Conservation (phyloP, 2,329 filamentous ascomycete species). For the Alternaria novae-zelandiae region DNA sequence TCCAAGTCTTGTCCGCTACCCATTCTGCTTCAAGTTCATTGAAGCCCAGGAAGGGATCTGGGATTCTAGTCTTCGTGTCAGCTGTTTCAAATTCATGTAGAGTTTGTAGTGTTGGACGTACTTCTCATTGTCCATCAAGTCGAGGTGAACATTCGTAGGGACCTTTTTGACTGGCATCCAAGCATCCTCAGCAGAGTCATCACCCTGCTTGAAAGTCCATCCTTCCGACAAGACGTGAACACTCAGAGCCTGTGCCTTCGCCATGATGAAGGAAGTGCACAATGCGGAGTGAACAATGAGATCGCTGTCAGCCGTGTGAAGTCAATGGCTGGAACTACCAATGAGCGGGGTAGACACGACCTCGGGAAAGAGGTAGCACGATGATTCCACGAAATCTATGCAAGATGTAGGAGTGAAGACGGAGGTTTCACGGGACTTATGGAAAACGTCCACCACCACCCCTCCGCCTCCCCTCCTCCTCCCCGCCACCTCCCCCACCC, state of each 20-base stretch:
- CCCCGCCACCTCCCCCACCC: too few species aligned
- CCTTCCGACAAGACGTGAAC: slow-evolving; percentile 46
- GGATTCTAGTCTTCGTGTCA: slow-evolving; percentile 47
- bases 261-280: slow-evolving; percentile 25
- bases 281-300: too few species aligned
- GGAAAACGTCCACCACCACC: too few species aligned
- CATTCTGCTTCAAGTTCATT: slow-evolving; percentile 59
- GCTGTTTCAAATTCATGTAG: background rate
- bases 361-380: too few species aligned
- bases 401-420: too few species aligned
- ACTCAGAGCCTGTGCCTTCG: slow-evolving; percentile 28
- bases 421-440: too few species aligned
- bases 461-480: too few species aligned
- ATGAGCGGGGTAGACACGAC: slow-evolving; percentile 10
- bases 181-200: slow-evolving; percentile 46
- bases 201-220: slow-evolving; percentile 56
- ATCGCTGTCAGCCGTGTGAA: too few species aligned
- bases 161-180: slow-evolving; percentile 55
- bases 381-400: too few species aligned
- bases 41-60: slow-evolving; percentile 58
- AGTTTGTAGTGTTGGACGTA: slow-evolving; percentile 30
- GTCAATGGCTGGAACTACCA: background rate
- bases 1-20: slow-evolving; percentile 58
- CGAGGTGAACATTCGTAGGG: slow-evolving; percentile 57
- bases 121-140: slow-evolving; percentile 56